Evolutionary conservation across 1,139 yeast species (phyloP), one percentile per base, ranked within the genome.

Genomic region (Debaryomyces nepalensis): DNA sequence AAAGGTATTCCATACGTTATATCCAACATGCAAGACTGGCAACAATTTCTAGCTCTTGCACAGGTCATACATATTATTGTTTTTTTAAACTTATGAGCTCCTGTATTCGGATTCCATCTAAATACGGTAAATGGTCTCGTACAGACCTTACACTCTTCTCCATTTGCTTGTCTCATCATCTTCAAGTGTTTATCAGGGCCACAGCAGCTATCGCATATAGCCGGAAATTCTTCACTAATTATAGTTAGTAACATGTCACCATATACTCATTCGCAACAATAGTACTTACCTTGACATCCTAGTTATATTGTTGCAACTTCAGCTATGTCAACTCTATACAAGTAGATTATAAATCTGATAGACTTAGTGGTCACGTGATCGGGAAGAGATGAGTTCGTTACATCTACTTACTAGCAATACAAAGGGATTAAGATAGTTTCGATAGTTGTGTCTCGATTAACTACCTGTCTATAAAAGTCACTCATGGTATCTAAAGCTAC

Each of bases 21-120:
- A 64, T 93, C 98, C 33, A 87, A 64, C 80, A 89, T 77, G 59
- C 99, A 93, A 16, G 82, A 67, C 59, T 93, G 98, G 57, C 99
- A 93, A 51, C 96, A 86, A 63, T 87, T 85, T 49, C 84, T 77
- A 37, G 84, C 79, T 33, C 81, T 69, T 1, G 97, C 84, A 64
- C 99, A 93, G 0, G 91, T 82, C 29, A 68, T 60, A 62, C 99
- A 90, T 16, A 89, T 78, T 4, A 77, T 64, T 4, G 87, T 82
- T 52, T 75, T 78, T 45, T 72, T 72, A 39, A 73, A 57, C 44
- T 70, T 66, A 34, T 58, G 60, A 3, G 70, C 59, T 30, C 70
- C 65, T 33, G 58, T 53, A 6, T 64, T 57, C 7, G 70, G 64
- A 39, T 76, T 77, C 95, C 96, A 89, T 48, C 86, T 75, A 58